Conservation (phyloP, 768 basidiomycete genomes). For the Cyathus striatus region DNA sequence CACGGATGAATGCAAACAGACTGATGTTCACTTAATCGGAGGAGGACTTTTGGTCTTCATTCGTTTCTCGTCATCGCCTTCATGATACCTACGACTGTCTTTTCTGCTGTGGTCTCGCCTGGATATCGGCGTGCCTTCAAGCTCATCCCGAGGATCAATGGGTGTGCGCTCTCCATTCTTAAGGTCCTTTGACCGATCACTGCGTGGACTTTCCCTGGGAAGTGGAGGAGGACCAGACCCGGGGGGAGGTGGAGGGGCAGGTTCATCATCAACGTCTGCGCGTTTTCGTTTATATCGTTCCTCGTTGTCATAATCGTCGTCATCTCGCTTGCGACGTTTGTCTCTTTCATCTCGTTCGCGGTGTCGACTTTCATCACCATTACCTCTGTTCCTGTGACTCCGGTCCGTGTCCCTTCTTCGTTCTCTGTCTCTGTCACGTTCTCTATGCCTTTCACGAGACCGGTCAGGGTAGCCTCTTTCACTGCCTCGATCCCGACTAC, state of each 20-base stretch:
- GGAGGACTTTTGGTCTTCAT: constrained; percentile 37
- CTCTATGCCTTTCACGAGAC: constrained; percentile 50
- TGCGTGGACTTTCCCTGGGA: constrained; percentile 46
- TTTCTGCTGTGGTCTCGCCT: constrained; percentile 31
- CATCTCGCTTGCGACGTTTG: constrained; percentile 61
- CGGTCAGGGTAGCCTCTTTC: constrained; percentile 44
- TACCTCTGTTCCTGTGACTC: constrained; percentile 44
- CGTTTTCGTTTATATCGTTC: constrained; percentile 63
- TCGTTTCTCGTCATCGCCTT: constrained; percentile 35
- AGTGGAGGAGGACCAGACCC: constrained; percentile 34
- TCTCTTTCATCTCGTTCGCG: constrained; percentile 49
- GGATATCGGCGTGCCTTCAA: constrained; percentile 54
- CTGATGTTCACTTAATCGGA: constrained; percentile 37
- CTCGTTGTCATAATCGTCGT: constrained; percentile 58
- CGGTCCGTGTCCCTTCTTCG: constrained; percentile 46
- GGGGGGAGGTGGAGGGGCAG: constrained; percentile 26
- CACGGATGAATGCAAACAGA: constrained; percentile 5
- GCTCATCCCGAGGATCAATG: constrained; percentile 56
- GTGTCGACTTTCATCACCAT: constrained; percentile 48
- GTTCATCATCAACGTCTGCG: constrained; percentile 48
- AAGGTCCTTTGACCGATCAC: constrained; percentile 52
- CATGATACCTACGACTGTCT: constrained; percentile 31
- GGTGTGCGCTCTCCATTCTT: constrained; percentile 42
- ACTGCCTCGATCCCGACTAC: constrained; percentile 57
- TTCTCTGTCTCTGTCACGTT: constrained; percentile 43